These are phyloP conservation scores for Fusarium nisikadoi DNA, from an alignment of 2,329 filamentous ascomycete genomes.

Conservation along the genomic window DNA sequence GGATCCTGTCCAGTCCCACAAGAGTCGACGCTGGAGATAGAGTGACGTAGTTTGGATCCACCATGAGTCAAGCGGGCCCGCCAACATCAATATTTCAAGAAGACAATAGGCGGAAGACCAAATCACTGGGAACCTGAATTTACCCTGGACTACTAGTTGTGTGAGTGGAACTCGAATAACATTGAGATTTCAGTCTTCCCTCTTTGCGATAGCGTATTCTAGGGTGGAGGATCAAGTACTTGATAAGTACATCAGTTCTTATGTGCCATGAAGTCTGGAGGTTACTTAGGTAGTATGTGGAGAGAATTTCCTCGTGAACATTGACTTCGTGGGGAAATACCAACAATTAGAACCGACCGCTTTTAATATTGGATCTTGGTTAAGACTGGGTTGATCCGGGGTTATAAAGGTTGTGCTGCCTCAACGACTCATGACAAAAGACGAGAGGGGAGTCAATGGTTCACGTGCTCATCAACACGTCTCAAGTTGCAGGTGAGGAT, in stretches of 20 bases:
- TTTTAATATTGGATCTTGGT: slow-evolving; percentile 18
- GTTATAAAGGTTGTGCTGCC: not conserved
- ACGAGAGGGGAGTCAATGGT: not conserved
- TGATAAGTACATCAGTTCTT: slow-evolving; percentile 20
- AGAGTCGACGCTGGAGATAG: slow-evolving; percentile 1
- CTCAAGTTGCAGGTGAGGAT: not conserved
- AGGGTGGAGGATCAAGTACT: slow-evolving; percentile 27
- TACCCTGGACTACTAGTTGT: slow-evolving; percentile 10
- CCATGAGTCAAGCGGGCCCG: slow-evolving; percentile 24
- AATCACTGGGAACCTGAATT: slow-evolving; percentile 21
- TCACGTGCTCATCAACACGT: not conserved
- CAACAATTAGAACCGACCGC: not conserved
- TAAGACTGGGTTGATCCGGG: not conserved
- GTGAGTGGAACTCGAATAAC: slow-evolving; percentile 32
- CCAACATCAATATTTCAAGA: slow-evolving; percentile 25
- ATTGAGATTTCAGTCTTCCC: slow-evolving; percentile 22
- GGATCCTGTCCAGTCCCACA: not conserved
- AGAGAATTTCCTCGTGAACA: slow-evolving; percentile 18
- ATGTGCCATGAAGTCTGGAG: not conserved
- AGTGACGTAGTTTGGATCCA: slow-evolving; percentile 40
- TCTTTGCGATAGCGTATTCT: slow-evolving; percentile 20
- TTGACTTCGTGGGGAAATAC: slow-evolving; percentile 24
- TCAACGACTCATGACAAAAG: not conserved
- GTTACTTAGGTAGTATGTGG: slow-evolving; percentile 21
- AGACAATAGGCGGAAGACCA: slow-evolving; percentile 35